Conservation (phyloP, 2,329 filamentous ascomycete species). For the Tolypocladium ovalisporum region DNA sequence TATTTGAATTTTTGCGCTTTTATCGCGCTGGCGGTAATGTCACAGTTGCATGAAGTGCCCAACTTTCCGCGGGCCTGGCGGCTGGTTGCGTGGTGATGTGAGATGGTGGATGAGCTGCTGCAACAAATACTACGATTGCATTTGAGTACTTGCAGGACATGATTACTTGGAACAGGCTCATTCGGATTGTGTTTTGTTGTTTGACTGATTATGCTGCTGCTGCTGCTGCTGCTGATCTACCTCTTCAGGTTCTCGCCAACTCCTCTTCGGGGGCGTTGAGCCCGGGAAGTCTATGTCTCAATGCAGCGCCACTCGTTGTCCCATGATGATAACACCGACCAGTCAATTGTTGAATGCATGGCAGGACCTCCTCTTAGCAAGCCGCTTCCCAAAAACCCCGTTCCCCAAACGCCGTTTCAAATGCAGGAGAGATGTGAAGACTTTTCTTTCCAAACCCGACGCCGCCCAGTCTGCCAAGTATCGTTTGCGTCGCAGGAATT, state of each 20-base stretch:
- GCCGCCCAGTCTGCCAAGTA: neutral
- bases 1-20: neutral
- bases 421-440: neutral
- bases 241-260: neutral
- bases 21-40: neutral
- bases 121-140: neutral
- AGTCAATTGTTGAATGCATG: slow-evolving; percentile 16
- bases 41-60: neutral
- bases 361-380: neutral
- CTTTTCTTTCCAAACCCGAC: neutral
- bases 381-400: neutral
- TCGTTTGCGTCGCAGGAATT: neutral
- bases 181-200: neutral
- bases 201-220: neutral
- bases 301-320: neutral
- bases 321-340: neutral
- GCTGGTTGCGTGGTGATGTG: neutral
- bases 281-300: slow-evolving; percentile 10
- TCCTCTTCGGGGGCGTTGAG: slow-evolving; percentile 9
- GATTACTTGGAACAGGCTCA: neutral
- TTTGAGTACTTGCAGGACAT: neutral
- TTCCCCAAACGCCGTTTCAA: neutral
- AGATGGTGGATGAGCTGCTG: neutral
- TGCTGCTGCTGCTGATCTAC: neutral
- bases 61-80: neutral